Percentiles rank a stretch among this genome's conserved stretches.
Evolutionary conservation across 305 asterid species (phyloP).

Genomic region (Fraxinus nigra): DNA sequence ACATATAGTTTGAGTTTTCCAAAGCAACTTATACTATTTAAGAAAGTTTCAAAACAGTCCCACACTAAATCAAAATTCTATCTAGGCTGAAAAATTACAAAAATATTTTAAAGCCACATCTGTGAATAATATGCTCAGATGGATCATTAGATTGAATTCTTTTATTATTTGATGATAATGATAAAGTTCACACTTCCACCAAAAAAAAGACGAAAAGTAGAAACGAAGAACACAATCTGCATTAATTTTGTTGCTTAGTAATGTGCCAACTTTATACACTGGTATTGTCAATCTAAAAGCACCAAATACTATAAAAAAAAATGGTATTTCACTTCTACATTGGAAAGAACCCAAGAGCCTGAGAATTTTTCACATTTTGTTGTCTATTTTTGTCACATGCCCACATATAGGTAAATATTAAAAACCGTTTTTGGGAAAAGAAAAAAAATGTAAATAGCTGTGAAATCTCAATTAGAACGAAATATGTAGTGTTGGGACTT

Average conservation of each 20-base stretch:
- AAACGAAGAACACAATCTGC: neutral
- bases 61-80: neutral
- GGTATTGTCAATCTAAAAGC: neutral
- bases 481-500: neutral
- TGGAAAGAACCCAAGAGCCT: neutral
- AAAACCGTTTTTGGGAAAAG: neutral
- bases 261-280: neutral
- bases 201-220: neutral
- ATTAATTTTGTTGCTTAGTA: neutral
- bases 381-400: neutral
- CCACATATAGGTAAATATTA: neutral
- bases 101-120: neutral
- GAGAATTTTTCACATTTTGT: neutral
- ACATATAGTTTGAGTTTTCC: neutral
- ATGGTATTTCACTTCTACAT: neutral
- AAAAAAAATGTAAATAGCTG: neutral
- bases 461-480: neutral
- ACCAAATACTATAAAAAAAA: neutral
- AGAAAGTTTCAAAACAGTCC: neutral
- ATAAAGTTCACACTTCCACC: neutral
- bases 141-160: neutral
- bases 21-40: neutral
- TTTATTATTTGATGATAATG: neutral
- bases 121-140: neutral
- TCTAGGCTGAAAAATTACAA: neutral